Evolutionary conservation across 306 rosid species (phyloP), one percentile per base, ranked within the genome.

Genomic region (Mucuna pruriens): DNA sequence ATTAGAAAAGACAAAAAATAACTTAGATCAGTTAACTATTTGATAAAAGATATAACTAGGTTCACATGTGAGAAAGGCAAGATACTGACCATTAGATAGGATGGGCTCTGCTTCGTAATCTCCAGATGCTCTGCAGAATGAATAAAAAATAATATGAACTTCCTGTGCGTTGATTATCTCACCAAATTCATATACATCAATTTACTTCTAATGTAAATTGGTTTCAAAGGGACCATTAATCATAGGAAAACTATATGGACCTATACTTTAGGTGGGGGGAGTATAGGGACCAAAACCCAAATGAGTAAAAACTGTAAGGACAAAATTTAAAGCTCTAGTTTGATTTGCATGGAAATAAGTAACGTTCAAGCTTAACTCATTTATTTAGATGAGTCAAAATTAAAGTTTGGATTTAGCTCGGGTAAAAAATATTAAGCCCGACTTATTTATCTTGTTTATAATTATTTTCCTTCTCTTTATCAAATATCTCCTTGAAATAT

Each of bases 61-160:
- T 72, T 36, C 39, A 74, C 82, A 89, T 6, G 73, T 64, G 51
- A 86, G 77, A 84, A 84, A 88, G 70, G 52, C 22, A 82, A 84
- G 79, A 83, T 60, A 88, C 96, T 87, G 9, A n/a, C 99, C 97
- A 84, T 95, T 85, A 34, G 94, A 95, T 76, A 95, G 90, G 79
- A 93, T 76, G 19, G 89, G 86, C 80, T 86, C 90, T 61, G 70
- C 42, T 84, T 82, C 51, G 79, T 69, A 58, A 69, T 80, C 75
- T 76, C 96, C 95, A 25, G 92, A 89, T 77, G 92, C 97, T 79
- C 99, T 95, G 86, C 77, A 68, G 63, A 89, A 64, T 68, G 71
- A 79, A 85, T 60, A 76, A 78, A 76, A 60, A 74, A 38, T 8
- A 80, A 25, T 49, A 83, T 39, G 67, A 78, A 44, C 67, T 58